A percentile compares a stretch with the other conserved stretches of the same genome.
Evolutionary conservation across 1,139 yeast genomes (phyloP).

Genomic region (Wickerhamomyces sp.): DNA sequence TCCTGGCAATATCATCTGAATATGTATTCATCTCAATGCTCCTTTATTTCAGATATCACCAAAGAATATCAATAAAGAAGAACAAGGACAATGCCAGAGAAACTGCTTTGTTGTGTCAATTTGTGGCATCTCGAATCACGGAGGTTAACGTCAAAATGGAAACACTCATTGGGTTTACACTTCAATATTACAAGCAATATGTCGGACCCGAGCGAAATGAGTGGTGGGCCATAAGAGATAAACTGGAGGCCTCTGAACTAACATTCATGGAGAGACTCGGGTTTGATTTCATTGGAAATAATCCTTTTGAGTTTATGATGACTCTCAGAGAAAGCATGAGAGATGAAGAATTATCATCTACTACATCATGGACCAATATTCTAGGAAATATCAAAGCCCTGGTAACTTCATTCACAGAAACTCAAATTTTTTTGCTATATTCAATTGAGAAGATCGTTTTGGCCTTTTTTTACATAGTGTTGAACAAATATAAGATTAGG

Average conservation of each 20-base stretch:
- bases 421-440: slow-evolving; percentile 10
- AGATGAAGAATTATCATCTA: not conserved
- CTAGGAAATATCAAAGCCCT: too few relatives aligned
- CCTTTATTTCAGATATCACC: slow-evolving; percentile 18
- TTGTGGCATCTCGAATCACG: slow-evolving; percentile 16
- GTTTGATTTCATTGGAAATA: slow-evolving; percentile 16
- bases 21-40: slow-evolving; percentile 7
- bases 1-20: not conserved
- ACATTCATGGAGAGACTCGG: slow-evolving; percentile 19
- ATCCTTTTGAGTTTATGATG: slow-evolving; percentile 11
- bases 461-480: slow-evolving; percentile 3
- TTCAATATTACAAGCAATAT: not conserved
- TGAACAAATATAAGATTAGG: not conserved
- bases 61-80: slow-evolving; percentile 8
- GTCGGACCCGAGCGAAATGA: not conserved
- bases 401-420: not conserved
- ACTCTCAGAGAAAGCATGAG: not conserved
- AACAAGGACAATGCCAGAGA: not conserved
- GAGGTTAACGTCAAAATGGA: slow-evolving; percentile 14
- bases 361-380: too few relatives aligned
- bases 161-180: not conserved
- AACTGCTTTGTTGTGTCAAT: slow-evolving; percentile 8
- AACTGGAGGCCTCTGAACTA: slow-evolving; percentile 11
- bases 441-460: slow-evolving; percentile 4
- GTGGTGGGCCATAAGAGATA: slow-evolving; percentile 15